Percentiles rank a stretch among this genome's conserved stretches.
phyloP scores from a whole-genome alignment of 176 grass and related monocot species.

The Pontederia crassipes region DNA sequence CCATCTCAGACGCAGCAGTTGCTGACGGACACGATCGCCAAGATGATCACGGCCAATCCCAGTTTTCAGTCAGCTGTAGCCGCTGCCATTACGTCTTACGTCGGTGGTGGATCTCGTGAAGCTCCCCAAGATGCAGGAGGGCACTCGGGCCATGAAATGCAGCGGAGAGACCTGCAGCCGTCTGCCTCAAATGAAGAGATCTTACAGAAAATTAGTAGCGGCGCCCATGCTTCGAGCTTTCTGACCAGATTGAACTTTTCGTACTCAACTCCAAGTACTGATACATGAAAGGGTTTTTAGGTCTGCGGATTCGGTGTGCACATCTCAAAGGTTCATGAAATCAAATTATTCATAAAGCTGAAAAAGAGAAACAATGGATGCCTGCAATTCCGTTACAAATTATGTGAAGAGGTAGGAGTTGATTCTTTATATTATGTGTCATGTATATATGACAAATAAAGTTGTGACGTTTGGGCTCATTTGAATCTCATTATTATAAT shows the following conservation, averaged over 20 bases:
- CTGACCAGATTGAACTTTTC: neutral
- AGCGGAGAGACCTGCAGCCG: neutral
- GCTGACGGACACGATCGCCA: constrained; percentile 4
- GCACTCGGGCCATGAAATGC: neutral
- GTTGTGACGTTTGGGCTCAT: no score
- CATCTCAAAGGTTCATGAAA: no score
- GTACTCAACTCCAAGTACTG: neutral
- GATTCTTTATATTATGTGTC: no score
- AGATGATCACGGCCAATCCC: neutral
- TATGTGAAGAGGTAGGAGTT: no score
- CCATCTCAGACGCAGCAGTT: neutral
- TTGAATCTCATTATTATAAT: no score
- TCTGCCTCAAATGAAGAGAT: no score
- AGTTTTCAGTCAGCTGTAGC: constrained; percentile 4
- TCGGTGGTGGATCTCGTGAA: neutral
- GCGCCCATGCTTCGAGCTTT: neutral
- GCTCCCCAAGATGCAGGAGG: neutral
- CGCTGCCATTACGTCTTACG: neutral
- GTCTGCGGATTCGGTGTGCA: no score
- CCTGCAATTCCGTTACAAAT: no score
- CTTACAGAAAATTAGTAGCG: neutral
- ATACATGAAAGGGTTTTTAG: neutral
- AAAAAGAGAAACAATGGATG: no score
- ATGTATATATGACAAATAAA: no score
- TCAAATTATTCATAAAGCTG: no score